Evolutionary conservation across 208 protist species (phyloP).

Genomic region (Leishmania mexicana): DNA sequence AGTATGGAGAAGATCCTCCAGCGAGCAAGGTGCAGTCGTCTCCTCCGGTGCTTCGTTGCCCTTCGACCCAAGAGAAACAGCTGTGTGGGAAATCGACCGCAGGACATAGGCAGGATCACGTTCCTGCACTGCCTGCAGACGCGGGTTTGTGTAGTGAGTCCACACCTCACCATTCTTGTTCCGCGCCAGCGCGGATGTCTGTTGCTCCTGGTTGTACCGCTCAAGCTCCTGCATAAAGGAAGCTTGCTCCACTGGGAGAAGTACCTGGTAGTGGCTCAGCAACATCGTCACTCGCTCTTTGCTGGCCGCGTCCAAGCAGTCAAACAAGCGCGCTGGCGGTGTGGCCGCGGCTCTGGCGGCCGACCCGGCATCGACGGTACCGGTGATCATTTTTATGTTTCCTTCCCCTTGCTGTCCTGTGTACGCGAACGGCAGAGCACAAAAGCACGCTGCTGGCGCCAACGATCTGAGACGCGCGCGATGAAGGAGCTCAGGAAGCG

Average conservation of each 20-base stretch:
- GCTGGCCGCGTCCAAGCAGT: constrained; percentile 54
- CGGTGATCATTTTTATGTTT: background rate
- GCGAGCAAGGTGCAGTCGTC: constrained; percentile 16
- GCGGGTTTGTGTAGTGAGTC: constrained; percentile 37
- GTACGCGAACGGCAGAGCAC: background rate
- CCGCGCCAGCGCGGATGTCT: background rate
- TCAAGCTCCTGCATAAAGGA: constrained; percentile 62
- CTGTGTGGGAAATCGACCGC: background rate
- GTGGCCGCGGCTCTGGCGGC: background rate
- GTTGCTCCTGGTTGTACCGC: constrained; percentile 30
- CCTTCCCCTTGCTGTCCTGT: background rate
- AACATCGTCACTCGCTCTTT: constrained; percentile 61
- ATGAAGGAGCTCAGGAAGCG: background rate
- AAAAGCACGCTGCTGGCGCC: background rate
- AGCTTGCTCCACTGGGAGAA: constrained; percentile 54
- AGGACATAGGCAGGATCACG: constrained; percentile 57
- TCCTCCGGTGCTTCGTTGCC: background rate
- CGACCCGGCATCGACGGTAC: background rate
- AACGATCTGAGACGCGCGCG: background rate
- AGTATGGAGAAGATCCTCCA: constrained; percentile 27
- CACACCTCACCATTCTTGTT: constrained; percentile 13
- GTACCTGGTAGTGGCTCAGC: constrained; percentile 46
- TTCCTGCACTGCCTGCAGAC: constrained; percentile 47
- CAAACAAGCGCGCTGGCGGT: constrained; percentile 35
- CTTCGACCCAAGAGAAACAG: background rate